These are phyloP conservation scores for Rhizopogon vulgaris DNA, from an alignment of 768 basidiomycete genomes.

Conservation along the genomic window DNA sequence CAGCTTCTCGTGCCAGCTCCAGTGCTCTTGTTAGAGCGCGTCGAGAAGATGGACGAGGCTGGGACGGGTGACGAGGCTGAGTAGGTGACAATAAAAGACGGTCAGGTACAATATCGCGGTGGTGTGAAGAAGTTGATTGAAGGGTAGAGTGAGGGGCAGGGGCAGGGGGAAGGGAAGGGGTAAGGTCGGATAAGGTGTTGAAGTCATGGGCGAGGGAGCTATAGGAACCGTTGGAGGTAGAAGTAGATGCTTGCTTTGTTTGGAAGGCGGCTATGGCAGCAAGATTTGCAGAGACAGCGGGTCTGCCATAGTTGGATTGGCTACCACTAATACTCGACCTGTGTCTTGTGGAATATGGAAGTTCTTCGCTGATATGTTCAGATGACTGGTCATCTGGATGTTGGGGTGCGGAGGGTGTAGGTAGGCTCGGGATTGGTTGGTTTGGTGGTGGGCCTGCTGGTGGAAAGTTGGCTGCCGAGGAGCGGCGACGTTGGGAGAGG, in stretches of 20 bases:
- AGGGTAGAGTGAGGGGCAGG: slow-evolving; percentile 29
- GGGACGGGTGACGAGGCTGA: slow-evolving; percentile 36
- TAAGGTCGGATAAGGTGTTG: slow-evolving; percentile 51
- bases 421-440: slow-evolving; percentile 68
- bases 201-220: slow-evolving; percentile 25
- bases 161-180: slow-evolving; percentile 14
- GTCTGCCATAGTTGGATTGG: slow-evolving; percentile 24
- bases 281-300: slow-evolving; percentile 41
- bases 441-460: slow-evolving; percentile 69
- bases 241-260: slow-evolving; percentile 31
- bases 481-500: slow-evolving; percentile 54
- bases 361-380: slow-evolving; percentile 22
- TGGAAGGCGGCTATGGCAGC: slow-evolving; percentile 60
- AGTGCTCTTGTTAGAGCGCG: slow-evolving; percentile 81
- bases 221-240: slow-evolving; percentile 22
- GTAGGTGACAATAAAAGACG: slow-evolving; percentile 38
- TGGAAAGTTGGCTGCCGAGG: slow-evolving; percentile 55
- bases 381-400: slow-evolving; percentile 16
- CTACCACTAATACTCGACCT: slow-evolving; percentile 32
- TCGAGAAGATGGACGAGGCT: slow-evolving; percentile 66
- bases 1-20: slow-evolving; percentile 85
- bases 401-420: slow-evolving; percentile 24
- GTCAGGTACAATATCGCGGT: slow-evolving; percentile 38
- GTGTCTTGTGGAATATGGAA: slow-evolving; percentile 22
- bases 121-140: slow-evolving; percentile 20